Evolutionary conservation across 768 basidiomycete species (phyloP), one percentile per base, ranked within the genome.

Genomic region (Pleurotus tuoliensis): DNA sequence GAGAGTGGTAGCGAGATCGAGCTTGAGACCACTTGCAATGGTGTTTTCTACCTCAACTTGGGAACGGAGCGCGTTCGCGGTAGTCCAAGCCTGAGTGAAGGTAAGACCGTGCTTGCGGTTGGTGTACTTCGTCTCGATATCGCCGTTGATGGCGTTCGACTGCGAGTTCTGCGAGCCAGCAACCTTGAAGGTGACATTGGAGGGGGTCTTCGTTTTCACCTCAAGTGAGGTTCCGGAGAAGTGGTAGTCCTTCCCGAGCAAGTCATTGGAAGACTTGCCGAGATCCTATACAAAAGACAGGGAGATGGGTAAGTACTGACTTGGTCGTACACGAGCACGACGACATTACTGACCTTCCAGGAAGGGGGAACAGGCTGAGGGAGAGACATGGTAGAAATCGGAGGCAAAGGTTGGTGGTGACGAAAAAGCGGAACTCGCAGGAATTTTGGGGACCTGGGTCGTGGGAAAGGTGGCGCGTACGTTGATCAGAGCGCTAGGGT

Each of bases 361-460:
- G 92, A 94, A 57, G 94, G 94, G 72, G 94, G 94, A 65, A 97
- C 94, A 61, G 94, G 92, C 68, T 96, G 94, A 71, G 94, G 92
- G 66, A 93, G 81, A 71, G 92, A 90, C 92, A 93, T 94, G 74
- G 68, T 73, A 65, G 69, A 62, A 62, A 71, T 49, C 37, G 58
- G 39, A 27, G 37, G 25, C 20, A 39, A 30, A 53, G 20, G 51
- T 40, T 53, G 51, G 51, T 53, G 51, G n/a, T 41, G 39, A 40
- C 20, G 18, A 50, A 53, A 53, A 53, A 22, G 51, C 51, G 51
- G 51, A 53, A 41, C 48, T 34, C 38, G 48, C 25, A 30, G 51
- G 49, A 12, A 38, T 37, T 16, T 53, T 53, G 51, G 51, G 51
- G 51, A 44, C n/a, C n/a, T 24, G n/a, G 5, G 22, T 24, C 51